phyloP scores from a whole-genome alignment of 2,329 filamentous ascomycete genomes.

The Neopestalotiopsis rosae region DNA sequence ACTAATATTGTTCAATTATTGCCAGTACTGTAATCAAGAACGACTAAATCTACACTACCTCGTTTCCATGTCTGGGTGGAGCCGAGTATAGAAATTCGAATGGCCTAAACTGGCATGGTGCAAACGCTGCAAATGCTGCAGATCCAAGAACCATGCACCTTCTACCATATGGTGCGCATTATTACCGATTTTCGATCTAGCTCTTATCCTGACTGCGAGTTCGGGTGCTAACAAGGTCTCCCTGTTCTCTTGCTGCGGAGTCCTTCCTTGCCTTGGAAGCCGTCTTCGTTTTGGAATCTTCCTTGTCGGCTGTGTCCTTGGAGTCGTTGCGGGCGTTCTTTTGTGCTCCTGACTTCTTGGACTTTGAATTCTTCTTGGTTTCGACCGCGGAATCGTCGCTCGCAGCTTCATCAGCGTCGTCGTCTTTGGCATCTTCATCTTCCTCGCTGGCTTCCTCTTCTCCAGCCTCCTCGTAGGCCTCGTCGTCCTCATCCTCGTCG shows the following conservation, averaged over 20 bases:
- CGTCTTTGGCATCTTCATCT: constrained; percentile 13
- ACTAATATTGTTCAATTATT: background rate
- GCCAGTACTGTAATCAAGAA: background rate
- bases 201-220: constrained; percentile 27
- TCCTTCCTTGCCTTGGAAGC: constrained; percentile 21
- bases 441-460: constrained; percentile 16
- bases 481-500: constrained; percentile 25
- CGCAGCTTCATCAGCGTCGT: background rate
- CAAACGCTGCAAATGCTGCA: background rate
- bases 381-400: background rate
- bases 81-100: background rate
- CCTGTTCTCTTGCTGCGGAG: constrained; percentile 23
- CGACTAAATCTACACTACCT: background rate
- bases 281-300: background rate
- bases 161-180: too few relatives aligned
- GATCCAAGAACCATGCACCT: too few relatives aligned
- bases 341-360: background rate
- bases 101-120: background rate
- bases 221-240: constrained; percentile 27
- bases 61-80: background rate
- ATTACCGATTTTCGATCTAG: background rate
- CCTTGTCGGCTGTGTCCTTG: constrained; percentile 16
- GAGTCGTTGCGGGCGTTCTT: background rate
- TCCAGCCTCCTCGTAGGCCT: constrained; percentile 16
- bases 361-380: constrained; percentile 2